Percentiles rank a stretch among this genome's conserved stretches.
These are phyloP conservation scores for Dothistroma septosporum DNA, from an alignment of 2,329 filamentous ascomycete species.

Conservation along the genomic window DNA sequence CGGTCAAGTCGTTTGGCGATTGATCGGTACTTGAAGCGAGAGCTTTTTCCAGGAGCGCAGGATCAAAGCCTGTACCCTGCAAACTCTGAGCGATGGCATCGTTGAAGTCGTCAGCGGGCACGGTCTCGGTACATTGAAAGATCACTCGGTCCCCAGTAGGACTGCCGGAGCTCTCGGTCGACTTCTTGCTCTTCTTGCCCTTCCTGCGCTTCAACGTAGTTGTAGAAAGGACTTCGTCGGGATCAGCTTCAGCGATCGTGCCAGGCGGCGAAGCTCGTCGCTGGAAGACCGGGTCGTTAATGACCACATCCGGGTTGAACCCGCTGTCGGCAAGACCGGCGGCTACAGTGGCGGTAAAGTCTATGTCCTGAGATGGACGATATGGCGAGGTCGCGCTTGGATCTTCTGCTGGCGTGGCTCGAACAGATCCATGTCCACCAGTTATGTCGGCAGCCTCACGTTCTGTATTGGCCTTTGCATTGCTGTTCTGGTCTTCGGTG, in stretches of 20 bases:
- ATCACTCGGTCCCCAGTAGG: neutral
- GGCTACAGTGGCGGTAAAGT: constrained; percentile 47
- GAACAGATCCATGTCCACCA: neutral
- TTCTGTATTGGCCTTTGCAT: neutral
- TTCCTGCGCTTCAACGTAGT: constrained; percentile 34
- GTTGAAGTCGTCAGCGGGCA: constrained; percentile 30
- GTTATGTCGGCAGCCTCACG: neutral
- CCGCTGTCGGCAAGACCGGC: constrained; percentile 46
- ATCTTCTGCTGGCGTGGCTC: neutral
- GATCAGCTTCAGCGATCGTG: constrained; percentile 32
- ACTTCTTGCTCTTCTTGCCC: constrained; percentile 32
- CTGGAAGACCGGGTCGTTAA: constrained; percentile 40
- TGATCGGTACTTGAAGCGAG: constrained; percentile 31
- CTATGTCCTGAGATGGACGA: constrained; percentile 35
- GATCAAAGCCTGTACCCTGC: constrained; percentile 34
- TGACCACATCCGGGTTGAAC: constrained; percentile 44
- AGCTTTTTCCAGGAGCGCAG: constrained; percentile 37
- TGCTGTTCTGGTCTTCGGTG: neutral
- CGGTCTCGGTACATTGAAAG: constrained; percentile 1
- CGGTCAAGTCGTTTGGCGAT: constrained; percentile 16
- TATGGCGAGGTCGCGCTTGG: neutral
- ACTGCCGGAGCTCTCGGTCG: neutral
- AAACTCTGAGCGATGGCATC: constrained; percentile 36
- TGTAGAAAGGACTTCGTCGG: constrained; percentile 27
- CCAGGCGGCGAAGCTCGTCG: constrained; percentile 34